Base-by-base conservation (phyloP, 1,139 yeast genomes). In the Candida anutae region DNA sequence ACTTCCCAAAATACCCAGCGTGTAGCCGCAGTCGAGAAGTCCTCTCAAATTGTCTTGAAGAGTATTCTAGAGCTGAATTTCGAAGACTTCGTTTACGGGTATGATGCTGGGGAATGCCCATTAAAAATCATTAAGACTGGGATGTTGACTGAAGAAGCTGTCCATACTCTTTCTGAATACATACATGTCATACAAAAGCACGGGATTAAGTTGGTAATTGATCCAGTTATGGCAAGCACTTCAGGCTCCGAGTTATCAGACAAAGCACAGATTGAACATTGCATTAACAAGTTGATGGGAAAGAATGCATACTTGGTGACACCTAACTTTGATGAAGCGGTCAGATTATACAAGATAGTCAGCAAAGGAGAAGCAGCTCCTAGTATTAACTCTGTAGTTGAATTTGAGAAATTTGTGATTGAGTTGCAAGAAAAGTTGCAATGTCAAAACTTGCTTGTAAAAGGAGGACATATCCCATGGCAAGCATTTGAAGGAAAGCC, bases 191-290 rank as follows among this genome's bases (percentile, higher is more conserved):
- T 64, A 13, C 36, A 43, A 3, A 38, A 55, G 15, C 45, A 55
- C 21, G 45, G 46, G 4, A 58, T 65, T 15, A 53, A 47, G 21
- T 28, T 78, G 16, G 78, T 85, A 3, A 64, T 83, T 17, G 95
- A 85, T 45, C 95, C 95, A 0, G 95, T 85, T 5, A 69, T 85
- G 72, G 74, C 81, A 3, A 75, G 93, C 12, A 82, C 94, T 0
- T 73, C 87, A 1, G 95, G 95, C 1, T 65, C 75, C 6, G 45
- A 58, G 16, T 57, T 84, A 27, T 67, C 74, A 27, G 68, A 66
- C 17, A 58, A 61, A 15, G 60, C 62, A 0, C 73, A 72, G 2
- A 54, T 80, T 42, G 49, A 53, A 5, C 45, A 49, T 17, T 58
- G 72, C 25, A 49, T 78, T 9, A 50, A 56, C 0, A 50, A 53